Conservation (phyloP, 192 early-diverging fungal genomes). For the Gryganskiella cystojenkinii region DNA sequence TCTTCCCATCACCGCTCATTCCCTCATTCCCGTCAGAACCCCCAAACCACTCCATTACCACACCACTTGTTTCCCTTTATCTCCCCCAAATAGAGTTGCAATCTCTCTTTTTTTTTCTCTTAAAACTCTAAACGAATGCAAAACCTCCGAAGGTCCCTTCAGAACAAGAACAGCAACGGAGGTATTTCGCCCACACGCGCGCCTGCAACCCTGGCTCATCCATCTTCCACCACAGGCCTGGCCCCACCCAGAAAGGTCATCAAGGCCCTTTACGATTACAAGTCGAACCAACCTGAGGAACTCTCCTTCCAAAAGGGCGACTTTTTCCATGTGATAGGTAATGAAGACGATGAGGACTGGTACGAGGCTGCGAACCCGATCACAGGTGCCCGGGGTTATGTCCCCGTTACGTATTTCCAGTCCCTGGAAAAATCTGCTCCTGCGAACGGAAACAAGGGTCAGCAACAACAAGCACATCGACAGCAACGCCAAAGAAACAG, state of each 20-base stretch:
- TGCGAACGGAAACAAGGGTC: not conserved
- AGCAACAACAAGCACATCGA: not conserved
- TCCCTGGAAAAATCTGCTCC: conserved; percentile 62
- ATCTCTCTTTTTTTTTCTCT: not conserved
- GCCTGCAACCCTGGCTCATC: conserved; percentile 17
- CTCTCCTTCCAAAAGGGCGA: conserved; percentile 78
- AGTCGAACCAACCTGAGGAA: conserved; percentile 64
- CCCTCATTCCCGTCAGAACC: not conserved
- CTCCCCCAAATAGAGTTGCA: not conserved
- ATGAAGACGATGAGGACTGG: conserved; percentile 74
- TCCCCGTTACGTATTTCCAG: conserved; percentile 78
- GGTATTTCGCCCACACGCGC: conserved; percentile 31
- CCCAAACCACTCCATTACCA: too few relatives aligned
- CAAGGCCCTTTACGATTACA: conserved; percentile 76
- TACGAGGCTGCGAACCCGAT: conserved; percentile 81
- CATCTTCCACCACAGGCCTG: too few relatives aligned
- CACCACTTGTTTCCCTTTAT: not conserved
- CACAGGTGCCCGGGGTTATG: conserved; percentile 74
- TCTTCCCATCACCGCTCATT: not conserved
- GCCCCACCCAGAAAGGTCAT: conserved; percentile 74
- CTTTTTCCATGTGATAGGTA: conserved; percentile 78
- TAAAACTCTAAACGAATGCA: conserved; percentile 9
- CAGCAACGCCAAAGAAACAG: conserved; percentile 28
- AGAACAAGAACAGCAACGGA: conserved; percentile 24
- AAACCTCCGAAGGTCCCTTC: conserved; percentile 43